These are phyloP conservation scores for Begonia fuchsioides DNA, from an alignment of 306 rosid species.

Conservation along the genomic window DNA sequence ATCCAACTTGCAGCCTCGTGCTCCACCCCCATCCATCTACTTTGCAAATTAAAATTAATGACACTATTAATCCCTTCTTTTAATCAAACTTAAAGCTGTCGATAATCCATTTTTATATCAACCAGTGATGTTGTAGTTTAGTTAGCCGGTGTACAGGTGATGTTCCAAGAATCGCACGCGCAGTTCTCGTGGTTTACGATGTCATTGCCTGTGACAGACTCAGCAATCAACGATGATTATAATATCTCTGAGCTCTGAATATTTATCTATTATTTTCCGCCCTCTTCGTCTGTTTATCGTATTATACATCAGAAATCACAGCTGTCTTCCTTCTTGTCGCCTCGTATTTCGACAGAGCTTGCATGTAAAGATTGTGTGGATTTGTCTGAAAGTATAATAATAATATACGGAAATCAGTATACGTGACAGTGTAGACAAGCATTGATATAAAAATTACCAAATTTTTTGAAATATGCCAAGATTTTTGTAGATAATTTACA, in stretches of 20 bases:
- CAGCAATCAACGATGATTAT: slow-evolving; percentile 13
- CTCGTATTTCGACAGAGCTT: too few species aligned
- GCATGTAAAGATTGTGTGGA: too few species aligned
- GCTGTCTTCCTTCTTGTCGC: slow-evolving; percentile 18
- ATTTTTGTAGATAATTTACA: too few species aligned
- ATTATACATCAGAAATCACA: slow-evolving; percentile 1
- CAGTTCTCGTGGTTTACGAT: slow-evolving; percentile 73
- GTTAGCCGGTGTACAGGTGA: slow-evolving; percentile 16
- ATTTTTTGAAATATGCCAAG: too few species aligned
- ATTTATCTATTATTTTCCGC: slow-evolving; percentile 7
- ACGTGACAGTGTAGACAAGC: too few species aligned
- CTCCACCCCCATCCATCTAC: slow-evolving; percentile 37
- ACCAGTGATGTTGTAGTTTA: slow-evolving; percentile 10
- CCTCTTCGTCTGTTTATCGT: slow-evolving; percentile 8
- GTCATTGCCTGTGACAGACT: slow-evolving; percentile 43
- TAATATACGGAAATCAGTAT: too few species aligned
- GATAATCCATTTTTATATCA: slow-evolving; percentile 3
- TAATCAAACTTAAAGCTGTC: slow-evolving; percentile 23
- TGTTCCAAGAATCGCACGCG: slow-evolving; percentile 78
- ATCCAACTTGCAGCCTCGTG: slow-evolving; percentile 55
- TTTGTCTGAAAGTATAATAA: too few species aligned
- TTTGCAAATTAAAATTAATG: slow-evolving; percentile 6
- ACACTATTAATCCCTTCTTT: slow-evolving; percentile 8
- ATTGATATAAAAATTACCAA: too few species aligned
- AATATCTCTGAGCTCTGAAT: slow-evolving; percentile 11